Conservation (phyloP, 2,329 filamentous ascomycete species). For the Domatiomyces catenatus region DNA sequence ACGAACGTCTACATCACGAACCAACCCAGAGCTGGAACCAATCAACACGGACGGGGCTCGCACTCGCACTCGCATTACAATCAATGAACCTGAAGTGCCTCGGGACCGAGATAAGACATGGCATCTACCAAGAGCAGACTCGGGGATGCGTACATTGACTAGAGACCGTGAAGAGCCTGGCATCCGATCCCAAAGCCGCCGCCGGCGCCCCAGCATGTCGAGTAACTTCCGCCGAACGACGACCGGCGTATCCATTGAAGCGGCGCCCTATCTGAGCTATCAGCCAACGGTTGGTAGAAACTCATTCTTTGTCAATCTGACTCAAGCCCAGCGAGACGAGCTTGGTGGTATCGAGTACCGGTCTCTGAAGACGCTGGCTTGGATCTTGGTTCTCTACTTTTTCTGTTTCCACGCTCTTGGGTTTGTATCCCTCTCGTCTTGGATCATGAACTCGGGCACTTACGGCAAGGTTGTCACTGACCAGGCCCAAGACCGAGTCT, state of each 20-base stretch:
- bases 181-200: conserved; percentile 15
- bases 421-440: conserved; percentile 58
- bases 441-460: conserved; percentile 50
- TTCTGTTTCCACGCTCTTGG: conserved; percentile 68
- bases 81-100: conserved; percentile 33
- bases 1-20: conserved; percentile 10
- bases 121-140: conserved; percentile 12
- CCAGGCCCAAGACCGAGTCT: conserved; percentile 50
- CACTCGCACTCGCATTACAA: conserved; percentile 27
- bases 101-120: conserved; percentile 20
- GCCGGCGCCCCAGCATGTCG: conserved; percentile 37
- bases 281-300: conserved; percentile 85
- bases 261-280: conserved; percentile 78
- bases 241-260: conserved; percentile 31
- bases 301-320: conserved; percentile 76
- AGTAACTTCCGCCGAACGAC: conserved; percentile 33
- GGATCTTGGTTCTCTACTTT: conserved; percentile 67
- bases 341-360: conserved; percentile 93
- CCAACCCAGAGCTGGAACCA: conserved; percentile 14
- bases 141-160: conserved; percentile 8
- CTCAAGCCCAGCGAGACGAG: conserved; percentile 83
- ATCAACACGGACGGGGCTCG: conserved; percentile 7
- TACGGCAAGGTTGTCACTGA: conserved; percentile 53
- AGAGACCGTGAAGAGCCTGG: conserved; percentile 5
- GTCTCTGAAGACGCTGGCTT: conserved; percentile 67